phyloP scores from a whole-genome alignment of 1,284 basidiomycete genomes.

The Irpex sp. region DNA sequence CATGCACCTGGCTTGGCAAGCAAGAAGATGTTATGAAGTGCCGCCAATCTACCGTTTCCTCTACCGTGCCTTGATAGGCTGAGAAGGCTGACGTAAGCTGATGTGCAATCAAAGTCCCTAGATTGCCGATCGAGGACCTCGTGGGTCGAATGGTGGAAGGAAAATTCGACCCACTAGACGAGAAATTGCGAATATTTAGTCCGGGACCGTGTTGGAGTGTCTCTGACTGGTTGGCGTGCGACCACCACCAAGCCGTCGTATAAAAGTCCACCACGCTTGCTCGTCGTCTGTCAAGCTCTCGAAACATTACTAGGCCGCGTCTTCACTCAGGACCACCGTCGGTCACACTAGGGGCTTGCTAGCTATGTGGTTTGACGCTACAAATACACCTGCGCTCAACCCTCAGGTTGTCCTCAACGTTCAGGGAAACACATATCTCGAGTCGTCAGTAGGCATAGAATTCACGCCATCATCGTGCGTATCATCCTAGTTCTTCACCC shows the following conservation, averaged over 20 bases:
- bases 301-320: neutral
- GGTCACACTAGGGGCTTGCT: neutral
- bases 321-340: neutral
- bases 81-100: neutral
- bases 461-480: neutral
- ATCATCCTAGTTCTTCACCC: neutral
- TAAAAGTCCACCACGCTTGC: neutral
- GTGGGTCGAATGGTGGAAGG: neutral
- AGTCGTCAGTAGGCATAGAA: neutral
- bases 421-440: neutral
- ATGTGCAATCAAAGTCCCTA: neutral
- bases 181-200: neutral
- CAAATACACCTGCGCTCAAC: neutral
- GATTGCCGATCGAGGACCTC: neutral
- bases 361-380: neutral
- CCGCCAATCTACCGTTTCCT: neutral
- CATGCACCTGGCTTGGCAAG: neutral
- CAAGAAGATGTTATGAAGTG: neutral
- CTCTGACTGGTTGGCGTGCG: neutral
- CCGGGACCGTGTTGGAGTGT: neutral
- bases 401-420: neutral
- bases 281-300: neutral
- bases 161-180: neutral
- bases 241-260: neutral
- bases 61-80: neutral